phyloP scores from a whole-genome alignment of 1,284 basidiomycete species.

The Trichosporon coremiiforme region DNA sequence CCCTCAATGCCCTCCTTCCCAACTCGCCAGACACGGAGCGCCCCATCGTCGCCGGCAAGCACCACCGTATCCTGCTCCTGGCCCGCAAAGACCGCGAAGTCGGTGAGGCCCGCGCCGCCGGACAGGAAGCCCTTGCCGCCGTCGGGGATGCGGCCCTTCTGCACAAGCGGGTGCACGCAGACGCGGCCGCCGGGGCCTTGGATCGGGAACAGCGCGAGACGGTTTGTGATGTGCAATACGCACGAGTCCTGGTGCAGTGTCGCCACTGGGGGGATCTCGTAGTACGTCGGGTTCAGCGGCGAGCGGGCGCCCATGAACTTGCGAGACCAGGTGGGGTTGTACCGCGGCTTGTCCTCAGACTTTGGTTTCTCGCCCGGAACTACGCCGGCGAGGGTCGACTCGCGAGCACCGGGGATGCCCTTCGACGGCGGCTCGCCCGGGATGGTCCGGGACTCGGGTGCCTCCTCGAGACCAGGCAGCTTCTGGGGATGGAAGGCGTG shows the following conservation, averaged over 20 bases:
- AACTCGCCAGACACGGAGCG: constrained; percentile 54
- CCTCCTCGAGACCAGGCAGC: background rate
- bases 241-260: constrained; percentile 55
- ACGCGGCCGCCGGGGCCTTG: constrained; percentile 58
- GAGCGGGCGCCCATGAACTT: constrained; percentile 57
- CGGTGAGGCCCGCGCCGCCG: constrained; percentile 53
- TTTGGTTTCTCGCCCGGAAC: constrained; percentile 3
- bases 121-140: constrained; percentile 51
- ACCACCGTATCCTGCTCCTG: constrained; percentile 40
- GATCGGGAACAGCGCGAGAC: constrained; percentile 56
- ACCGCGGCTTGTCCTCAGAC: constrained; percentile 26
- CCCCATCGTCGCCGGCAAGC: constrained; percentile 57
- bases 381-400: constrained; percentile 3
- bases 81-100: constrained; percentile 55
- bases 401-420: constrained; percentile 5
- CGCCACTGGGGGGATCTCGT: constrained; percentile 54
- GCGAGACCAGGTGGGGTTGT: constrained; percentile 56
- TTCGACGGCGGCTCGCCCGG: constrained; percentile 1
- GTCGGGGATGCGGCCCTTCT: constrained; percentile 54
- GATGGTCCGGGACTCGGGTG: background rate
- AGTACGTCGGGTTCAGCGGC: constrained; percentile 57
- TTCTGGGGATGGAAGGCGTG: background rate
- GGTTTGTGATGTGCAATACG: constrained; percentile 48
- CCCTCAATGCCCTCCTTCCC: constrained; percentile 43
- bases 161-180: constrained; percentile 51